Conservation (phyloP, 768 basidiomycete species). For the Mycena filopes region DNA sequence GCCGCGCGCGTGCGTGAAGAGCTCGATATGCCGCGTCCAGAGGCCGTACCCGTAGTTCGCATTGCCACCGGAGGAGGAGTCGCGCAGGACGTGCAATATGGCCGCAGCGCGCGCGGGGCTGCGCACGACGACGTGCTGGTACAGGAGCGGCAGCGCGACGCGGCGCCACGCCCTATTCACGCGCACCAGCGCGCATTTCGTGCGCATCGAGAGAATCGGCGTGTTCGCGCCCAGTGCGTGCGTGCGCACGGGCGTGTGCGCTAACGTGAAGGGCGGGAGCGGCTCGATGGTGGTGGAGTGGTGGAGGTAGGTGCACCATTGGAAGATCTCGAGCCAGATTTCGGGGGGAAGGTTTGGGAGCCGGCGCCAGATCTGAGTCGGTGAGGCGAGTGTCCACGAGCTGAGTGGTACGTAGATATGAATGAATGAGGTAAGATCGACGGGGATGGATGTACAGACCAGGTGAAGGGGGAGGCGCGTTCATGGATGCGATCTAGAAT, state of each 20-base stretch:
- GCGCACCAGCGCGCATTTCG: constrained; percentile 60
- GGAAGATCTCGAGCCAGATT: constrained; percentile 67
- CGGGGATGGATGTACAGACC: constrained; percentile 15
- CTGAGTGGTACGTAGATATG: too few species aligned
- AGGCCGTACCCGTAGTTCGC: constrained; percentile 51
- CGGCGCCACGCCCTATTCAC: constrained; percentile 60
- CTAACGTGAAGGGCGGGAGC: constrained; percentile 57
- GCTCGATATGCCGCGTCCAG: constrained; percentile 61
- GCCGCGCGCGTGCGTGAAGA: constrained; percentile 58
- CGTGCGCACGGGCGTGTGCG: constrained; percentile 50
- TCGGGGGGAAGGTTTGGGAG: constrained; percentile 57
- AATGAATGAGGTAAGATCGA: constrained; percentile 6
- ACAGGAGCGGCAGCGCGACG: constrained; percentile 55
- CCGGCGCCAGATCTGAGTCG: constrained; percentile 22
- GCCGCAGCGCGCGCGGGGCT: constrained; percentile 54
- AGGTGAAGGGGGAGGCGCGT: constrained; percentile 21
- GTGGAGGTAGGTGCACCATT: constrained; percentile 63
- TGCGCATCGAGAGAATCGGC: constrained; percentile 55
- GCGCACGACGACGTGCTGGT: constrained; percentile 56
- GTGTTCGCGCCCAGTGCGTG: constrained; percentile 61
- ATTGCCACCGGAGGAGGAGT: constrained; percentile 27
- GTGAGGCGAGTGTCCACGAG: neutral
- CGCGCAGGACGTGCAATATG: constrained; percentile 49
- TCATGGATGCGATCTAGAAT: constrained; percentile 19
- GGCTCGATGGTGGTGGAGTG: constrained; percentile 54